Evolutionary conservation across 257 asterid genomes (phyloP).

Genomic region (Orobanche coerulescens): DNA sequence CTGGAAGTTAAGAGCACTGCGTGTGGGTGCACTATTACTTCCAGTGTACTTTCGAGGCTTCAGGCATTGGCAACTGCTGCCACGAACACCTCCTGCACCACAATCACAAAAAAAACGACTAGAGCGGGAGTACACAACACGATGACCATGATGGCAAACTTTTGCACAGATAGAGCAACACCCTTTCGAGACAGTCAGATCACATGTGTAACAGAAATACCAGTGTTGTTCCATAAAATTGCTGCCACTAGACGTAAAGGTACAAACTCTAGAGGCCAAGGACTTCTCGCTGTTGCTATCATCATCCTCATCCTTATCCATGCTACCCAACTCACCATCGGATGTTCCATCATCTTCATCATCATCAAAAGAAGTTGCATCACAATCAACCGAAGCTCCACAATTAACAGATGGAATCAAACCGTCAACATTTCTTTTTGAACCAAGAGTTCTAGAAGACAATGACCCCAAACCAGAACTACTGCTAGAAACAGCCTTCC

Average conservation of each 20-base stretch:
- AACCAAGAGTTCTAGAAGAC: constrained; percentile 53
- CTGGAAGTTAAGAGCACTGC: constrained; percentile 54
- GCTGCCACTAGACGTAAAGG: constrained; percentile 98
- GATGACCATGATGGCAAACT: constrained; percentile 99
- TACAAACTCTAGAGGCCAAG: constrained; percentile 92
- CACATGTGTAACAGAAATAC: constrained; percentile 99
- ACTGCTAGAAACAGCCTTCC: constrained; percentile 44
- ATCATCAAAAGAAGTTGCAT: constrained; percentile 92
- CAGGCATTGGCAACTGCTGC: constrained; percentile 93
- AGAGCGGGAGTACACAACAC: constrained; percentile 96
- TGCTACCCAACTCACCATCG: constrained; percentile 93
- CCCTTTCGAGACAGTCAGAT: constrained; percentile 94
- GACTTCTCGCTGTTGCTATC: constrained; percentile 84
- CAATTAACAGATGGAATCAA: constrained; percentile 64
- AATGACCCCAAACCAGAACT: constrained; percentile 48
- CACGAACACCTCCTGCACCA: constrained; percentile 99
- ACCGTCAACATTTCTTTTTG: constrained; percentile 62
- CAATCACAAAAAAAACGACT: constrained; percentile 99
- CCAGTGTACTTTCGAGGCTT: constrained; percentile 88
- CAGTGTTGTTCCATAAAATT: constrained; percentile 99
- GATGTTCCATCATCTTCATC: constrained; percentile 99
- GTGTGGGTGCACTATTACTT: constrained; percentile 47
- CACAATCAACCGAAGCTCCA: constrained; percentile 71
- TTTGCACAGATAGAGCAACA: constrained; percentile 98
- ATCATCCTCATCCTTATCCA: constrained; percentile 93